Percentiles rank a stretch among this genome's conserved stretches.
phyloP scores from a whole-genome alignment of 495 filamentous ascomycete species.

The Tuber calosporum region DNA sequence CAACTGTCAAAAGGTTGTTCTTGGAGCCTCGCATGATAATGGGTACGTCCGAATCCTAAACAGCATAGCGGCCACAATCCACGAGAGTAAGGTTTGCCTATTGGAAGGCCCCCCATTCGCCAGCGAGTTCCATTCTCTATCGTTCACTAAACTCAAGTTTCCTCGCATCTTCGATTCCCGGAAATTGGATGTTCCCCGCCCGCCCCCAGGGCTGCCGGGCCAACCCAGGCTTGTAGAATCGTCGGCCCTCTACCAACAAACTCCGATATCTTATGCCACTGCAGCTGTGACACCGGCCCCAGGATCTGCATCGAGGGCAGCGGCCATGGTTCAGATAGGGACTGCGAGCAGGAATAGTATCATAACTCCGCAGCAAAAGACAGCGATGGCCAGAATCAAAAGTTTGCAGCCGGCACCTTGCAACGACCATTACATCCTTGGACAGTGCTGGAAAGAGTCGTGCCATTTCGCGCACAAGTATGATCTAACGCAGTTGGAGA shows the following conservation, averaged over 20 bases:
- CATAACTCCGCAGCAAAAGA: conserved; percentile 24
- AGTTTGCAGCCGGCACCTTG: conserved; percentile 33
- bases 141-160: conserved; percentile 20
- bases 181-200: conserved; percentile 27
- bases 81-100: conserved; percentile 29
- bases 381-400: conserved; percentile 31
- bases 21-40: conserved; percentile 41
- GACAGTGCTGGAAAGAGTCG: conserved; percentile 32
- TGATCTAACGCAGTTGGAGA: conserved; percentile 24
- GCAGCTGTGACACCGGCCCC: conserved; percentile 16
- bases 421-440: conserved; percentile 39
- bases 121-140: conserved; percentile 29
- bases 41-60: conserved; percentile 38
- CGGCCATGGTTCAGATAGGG: neutral
- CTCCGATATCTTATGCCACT: conserved; percentile 22
- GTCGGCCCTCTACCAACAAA: conserved; percentile 2
- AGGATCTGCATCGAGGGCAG: neutral
- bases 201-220: conserved; percentile 6
- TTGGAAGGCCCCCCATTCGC: conserved; percentile 39
- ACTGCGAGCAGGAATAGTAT: neutral
- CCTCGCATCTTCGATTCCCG: conserved; percentile 31
- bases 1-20: conserved; percentile 39
- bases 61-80: conserved; percentile 19
- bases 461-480: conserved; percentile 38
- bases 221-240: neutral